A percentile compares a stretch with the other conserved stretches of the same genome.
These are phyloP conservation scores for Penicillium dipodomyicola DNA, from an alignment of 495 filamentous ascomycete species.

Conservation along the genomic window DNA sequence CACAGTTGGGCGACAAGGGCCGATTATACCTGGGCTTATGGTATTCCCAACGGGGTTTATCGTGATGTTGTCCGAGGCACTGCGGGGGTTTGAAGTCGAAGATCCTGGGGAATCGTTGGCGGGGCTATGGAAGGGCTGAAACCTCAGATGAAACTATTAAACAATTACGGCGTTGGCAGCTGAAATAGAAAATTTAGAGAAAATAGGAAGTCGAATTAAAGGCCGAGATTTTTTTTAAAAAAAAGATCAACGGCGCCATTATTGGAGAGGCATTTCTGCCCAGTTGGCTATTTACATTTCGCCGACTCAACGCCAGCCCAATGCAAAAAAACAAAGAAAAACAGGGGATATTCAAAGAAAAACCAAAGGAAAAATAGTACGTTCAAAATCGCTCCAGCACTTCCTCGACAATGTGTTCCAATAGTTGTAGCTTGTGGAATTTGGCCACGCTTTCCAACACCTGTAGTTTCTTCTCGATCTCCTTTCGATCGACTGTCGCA, in stretches of 20 bases:
- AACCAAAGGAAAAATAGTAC: neutral
- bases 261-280: neutral
- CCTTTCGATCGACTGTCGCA: conserved; percentile 66
- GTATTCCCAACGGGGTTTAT: neutral
- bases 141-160: neutral
- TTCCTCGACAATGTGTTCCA: conserved; percentile 69
- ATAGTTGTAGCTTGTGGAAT: conserved; percentile 76
- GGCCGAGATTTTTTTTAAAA: neutral
- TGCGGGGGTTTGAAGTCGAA: conserved; percentile 10
- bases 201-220: neutral
- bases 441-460: conserved; percentile 72
- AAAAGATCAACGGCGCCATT: neutral
- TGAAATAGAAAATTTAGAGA: neutral
- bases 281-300: conserved; percentile 1
- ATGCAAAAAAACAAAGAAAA: conserved; percentile 13
- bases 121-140: neutral
- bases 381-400: conserved; percentile 38
- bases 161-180: neutral
- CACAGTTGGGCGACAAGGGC: conserved; percentile 5
- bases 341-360: conserved; percentile 9
- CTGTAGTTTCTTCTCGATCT: conserved; percentile 60
- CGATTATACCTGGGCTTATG: neutral
- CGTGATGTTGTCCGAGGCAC: neutral
- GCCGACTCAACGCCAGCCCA: conserved; percentile 3
- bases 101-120: neutral